Evolutionary conservation across 2,329 filamentous ascomycete species (phyloP), one percentile per base, ranked within the genome.

Genomic region (Thielaviopsis euricoi): DNA sequence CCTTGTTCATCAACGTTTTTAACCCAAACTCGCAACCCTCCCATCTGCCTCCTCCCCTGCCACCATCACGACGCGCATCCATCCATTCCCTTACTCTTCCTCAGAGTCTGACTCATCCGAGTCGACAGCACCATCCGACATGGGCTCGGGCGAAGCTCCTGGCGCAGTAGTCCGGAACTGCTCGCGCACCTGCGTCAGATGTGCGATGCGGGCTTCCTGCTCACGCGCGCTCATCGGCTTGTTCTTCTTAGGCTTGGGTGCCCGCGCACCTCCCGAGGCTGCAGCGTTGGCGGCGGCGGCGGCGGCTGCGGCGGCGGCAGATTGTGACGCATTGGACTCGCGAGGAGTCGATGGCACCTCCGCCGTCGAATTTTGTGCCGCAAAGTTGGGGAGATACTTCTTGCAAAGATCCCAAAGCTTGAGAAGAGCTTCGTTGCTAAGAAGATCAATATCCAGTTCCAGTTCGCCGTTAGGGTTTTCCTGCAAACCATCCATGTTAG

Each of bases 151-250:
- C 12, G 61, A 62, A 21, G 58, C 61, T 17, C 58, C 56, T 9
- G 54, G 50, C 26, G 54, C 43, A 17, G 56, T 53, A 17, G 58
- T 51, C n/a, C 60, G 61, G 58, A 62, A 62, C 48, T 62, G 61
- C 49, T 71, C 71, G 46, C 79, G 70, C 61, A 81, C 74, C 60
- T 76, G 74, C 63, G 78, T 75, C 52, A 87, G 73, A 64, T 79
- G 73, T 26, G 76, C 74, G 63, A 87, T 85, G 58, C 78, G 80
- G 25, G 77, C 75, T 64, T 86, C 82, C 67, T 87, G 83, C 68
- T 87, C 83, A 22, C 73, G 72, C 62, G 83, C 84, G 67, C 79
- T 83, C 83, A 87, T 87, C 1, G 83, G 83, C 73, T 87, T 87
- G 69, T 87, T 86, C 74, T 85, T 85, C 72, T 82, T 83, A 56